Percentiles rank a stretch among this genome's conserved stretches.
These are phyloP conservation scores for Penicillium odoratum DNA, from an alignment of 495 filamentous ascomycete species.

Conservation along the genomic window DNA sequence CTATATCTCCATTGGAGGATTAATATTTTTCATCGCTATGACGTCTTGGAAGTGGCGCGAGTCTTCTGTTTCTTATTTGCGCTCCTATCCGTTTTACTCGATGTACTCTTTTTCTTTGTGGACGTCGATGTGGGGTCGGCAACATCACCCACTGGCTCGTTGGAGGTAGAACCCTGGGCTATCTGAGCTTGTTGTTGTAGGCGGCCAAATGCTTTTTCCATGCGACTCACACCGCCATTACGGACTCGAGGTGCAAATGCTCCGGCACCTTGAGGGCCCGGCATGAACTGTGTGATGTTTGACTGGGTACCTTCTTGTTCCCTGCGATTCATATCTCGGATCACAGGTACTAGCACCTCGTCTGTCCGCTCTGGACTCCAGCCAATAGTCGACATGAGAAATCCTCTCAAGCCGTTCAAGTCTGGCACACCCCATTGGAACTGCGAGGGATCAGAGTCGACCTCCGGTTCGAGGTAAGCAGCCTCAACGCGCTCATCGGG, in stretches of 20 bases:
- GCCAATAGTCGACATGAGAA: conserved; percentile 90
- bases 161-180: background rate
- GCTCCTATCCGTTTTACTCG: conserved; percentile 4
- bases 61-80: conserved; percentile 22
- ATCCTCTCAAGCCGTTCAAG: conserved; percentile 77
- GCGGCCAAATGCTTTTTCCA: conserved; percentile 75
- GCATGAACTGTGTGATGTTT: conserved; percentile 92
- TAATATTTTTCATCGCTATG: background rate
- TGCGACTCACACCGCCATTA: conserved; percentile 64
- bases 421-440: conserved; percentile 98
- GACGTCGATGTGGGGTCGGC: background rate
- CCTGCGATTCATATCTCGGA: conserved; percentile 87
- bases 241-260: conserved; percentile 77
- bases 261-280: conserved; percentile 60
- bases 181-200: conserved; percentile 57
- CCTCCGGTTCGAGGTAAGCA: conserved; percentile 83
- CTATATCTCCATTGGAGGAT: background rate
- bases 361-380: conserved; percentile 91
- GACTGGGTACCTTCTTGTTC: conserved; percentile 87
- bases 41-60: conserved; percentile 1
- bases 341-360: conserved; percentile 91
- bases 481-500: conserved; percentile 71
- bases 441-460: conserved; percentile 70
- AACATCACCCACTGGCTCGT: conserved; percentile 5
- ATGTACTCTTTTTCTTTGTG: background rate